phyloP scores from a whole-genome alignment of 306 rosid species.

The Spatholobus suberectus region DNA sequence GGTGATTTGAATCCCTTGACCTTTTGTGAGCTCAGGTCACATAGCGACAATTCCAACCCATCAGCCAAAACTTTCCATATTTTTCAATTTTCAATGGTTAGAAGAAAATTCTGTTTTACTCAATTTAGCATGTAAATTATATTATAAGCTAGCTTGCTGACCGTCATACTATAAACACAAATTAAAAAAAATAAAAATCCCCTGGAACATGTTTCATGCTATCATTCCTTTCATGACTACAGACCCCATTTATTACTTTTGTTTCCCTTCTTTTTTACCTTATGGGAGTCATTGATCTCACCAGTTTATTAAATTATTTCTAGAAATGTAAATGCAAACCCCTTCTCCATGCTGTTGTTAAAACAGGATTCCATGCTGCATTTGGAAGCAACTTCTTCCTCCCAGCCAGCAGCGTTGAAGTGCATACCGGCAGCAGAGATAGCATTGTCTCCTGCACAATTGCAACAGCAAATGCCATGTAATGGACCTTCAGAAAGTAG shows the following conservation, averaged over 20 bases:
- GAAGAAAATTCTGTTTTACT: background rate
- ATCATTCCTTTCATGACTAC: background rate
- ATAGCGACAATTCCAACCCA: background rate
- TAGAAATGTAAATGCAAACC: constrained; percentile 5
- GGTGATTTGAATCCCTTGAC: background rate
- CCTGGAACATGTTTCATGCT: background rate
- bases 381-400: constrained; percentile 11
- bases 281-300: background rate
- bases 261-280: background rate
- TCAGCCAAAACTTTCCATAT: background rate
- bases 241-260: background rate
- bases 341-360: background rate
- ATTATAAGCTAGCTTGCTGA: background rate
- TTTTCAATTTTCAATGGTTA: background rate
- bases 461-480: constrained; percentile 5
- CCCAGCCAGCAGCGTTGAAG: background rate
- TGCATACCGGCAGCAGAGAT: constrained; percentile 2
- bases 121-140: background rate
- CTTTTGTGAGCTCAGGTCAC: background rate
- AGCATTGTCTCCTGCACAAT: background rate
- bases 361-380: constrained; percentile 17
- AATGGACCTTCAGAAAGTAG: background rate
- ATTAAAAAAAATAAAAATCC: background rate
- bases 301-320: constrained; percentile 6
- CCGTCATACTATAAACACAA: background rate